Evolutionary conservation across 2,329 filamentous ascomycete genomes (phyloP).

Genomic region (Xylaria sp.): DNA sequence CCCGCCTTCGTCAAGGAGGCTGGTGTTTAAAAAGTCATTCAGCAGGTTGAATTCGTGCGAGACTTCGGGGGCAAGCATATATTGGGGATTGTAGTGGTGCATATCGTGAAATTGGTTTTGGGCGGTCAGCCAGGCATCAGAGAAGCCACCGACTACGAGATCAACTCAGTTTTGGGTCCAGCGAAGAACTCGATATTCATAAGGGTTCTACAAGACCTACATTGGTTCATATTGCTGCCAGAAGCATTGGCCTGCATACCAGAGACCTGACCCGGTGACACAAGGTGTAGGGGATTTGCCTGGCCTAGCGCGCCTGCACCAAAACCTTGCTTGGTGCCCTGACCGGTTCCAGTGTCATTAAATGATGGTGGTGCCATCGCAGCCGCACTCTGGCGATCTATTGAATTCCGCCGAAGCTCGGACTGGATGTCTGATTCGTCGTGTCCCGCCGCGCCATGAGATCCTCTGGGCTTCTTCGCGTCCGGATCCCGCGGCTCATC

Average conservation of each 20-base stretch:
- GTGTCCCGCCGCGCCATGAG: conserved; percentile 57
- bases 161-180: conserved; percentile 32
- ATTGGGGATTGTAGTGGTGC: conserved; percentile 90
- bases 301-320: conserved; percentile 50
- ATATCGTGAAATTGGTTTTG: conserved; percentile 91
- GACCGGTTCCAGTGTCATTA: conserved; percentile 41
- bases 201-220: conserved; percentile 59
- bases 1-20: conserved; percentile 81
- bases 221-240: conserved; percentile 69
- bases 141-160: conserved; percentile 72
- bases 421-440: conserved; percentile 63
- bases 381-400: conserved; percentile 56
- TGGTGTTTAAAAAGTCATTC: conserved; percentile 94
- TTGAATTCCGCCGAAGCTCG: conserved; percentile 57
- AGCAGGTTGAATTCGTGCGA: conserved; percentile 96
- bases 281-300: conserved; percentile 64
- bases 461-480: conserved; percentile 76
- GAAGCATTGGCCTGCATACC: conserved; percentile 65
- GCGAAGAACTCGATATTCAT: conserved; percentile 29
- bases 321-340: conserved; percentile 49
- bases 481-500: conserved; percentile 90
- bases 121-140: conserved; percentile 77
- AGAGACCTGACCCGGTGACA: conserved; percentile 71
- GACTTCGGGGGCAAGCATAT: conserved; percentile 91
- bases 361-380: conserved; percentile 59